Conservation (phyloP, 2,329 filamentous ascomycete genomes). For the Tolypocladium paradoxum region DNA sequence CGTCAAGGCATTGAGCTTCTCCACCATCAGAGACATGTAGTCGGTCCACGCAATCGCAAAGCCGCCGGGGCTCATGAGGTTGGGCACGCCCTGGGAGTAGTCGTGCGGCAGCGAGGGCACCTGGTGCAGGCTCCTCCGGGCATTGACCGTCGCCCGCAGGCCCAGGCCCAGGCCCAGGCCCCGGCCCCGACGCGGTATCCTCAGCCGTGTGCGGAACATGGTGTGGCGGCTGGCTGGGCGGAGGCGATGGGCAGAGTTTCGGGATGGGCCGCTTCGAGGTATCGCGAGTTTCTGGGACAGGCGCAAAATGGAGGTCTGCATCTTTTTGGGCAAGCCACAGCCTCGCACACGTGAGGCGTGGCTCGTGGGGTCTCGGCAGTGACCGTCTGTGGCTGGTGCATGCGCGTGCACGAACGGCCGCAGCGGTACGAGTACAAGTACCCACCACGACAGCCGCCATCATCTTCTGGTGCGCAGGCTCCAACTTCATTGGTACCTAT, state of each 20-base stretch:
- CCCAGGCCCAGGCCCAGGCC: slow-evolving; percentile 24
- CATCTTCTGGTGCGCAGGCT: too few relatives aligned
- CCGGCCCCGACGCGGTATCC: slow-evolving; percentile 33
- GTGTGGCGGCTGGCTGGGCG: slow-evolving; percentile 3
- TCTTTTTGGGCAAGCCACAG: not conserved
- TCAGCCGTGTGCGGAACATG: slow-evolving; percentile 45
- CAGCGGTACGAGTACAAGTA: too few relatives aligned
- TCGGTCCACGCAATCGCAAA: slow-evolving; percentile 72
- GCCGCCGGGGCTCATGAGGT: slow-evolving; percentile 57
- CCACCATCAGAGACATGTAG: slow-evolving; percentile 65
- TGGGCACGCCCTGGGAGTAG: slow-evolving; percentile 47
- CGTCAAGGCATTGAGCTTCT: slow-evolving; percentile 65
- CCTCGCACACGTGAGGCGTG: not conserved
- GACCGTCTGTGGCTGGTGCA: not conserved
- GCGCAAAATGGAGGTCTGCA: not conserved
- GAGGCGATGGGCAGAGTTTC: not conserved
- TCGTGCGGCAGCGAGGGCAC: slow-evolving; percentile 36
- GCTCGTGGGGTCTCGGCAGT: not conserved
- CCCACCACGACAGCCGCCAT: too few relatives aligned
- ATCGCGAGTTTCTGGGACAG: not conserved
- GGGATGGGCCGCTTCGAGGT: not conserved
- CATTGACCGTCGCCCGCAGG: slow-evolving; percentile 21
- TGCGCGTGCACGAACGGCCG: too few relatives aligned
- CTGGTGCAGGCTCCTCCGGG: slow-evolving; percentile 33
- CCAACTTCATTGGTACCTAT: too few relatives aligned